Conservation (phyloP, 306 rosid species). For the Amphicarpaea edgeworthii region DNA sequence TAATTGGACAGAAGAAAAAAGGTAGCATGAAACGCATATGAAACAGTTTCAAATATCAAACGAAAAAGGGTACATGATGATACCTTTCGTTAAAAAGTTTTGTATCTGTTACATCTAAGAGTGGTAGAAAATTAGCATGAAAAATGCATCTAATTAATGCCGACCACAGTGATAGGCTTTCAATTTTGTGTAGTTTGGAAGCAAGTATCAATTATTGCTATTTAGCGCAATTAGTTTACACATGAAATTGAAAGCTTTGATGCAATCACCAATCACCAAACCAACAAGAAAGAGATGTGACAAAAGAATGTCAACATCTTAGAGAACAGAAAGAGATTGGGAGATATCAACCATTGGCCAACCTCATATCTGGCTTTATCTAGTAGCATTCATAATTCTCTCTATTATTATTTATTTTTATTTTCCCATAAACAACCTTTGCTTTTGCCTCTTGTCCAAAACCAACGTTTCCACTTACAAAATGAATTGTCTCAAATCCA, state of each 20-base stretch:
- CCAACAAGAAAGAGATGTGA: conserved; percentile 47
- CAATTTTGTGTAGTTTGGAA: conserved; percentile 54
- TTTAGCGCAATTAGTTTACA: conserved; percentile 30
- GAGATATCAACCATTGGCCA: conserved; percentile 47
- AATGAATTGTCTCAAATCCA: conserved; percentile 37
- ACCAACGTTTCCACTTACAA: conserved; percentile 3
- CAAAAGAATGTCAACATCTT: conserved; percentile 46
- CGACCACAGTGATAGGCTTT: conserved; percentile 46
- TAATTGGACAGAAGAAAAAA: neutral
- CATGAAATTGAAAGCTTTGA: conserved; percentile 48
- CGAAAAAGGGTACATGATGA: neutral
- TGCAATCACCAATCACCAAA: conserved; percentile 49
- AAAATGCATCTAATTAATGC: conserved; percentile 34
- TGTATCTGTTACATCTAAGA: conserved; percentile 5
- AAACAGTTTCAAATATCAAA: conserved; percentile 7
- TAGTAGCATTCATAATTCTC: conserved; percentile 37
- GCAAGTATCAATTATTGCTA: conserved; percentile 49
- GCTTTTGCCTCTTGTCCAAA: conserved; percentile 42
- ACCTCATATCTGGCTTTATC: conserved; percentile 38
- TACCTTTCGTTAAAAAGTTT: neutral
- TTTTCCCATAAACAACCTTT: conserved; percentile 38
- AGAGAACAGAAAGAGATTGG: conserved; percentile 45
- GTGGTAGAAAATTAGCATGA: conserved; percentile 22
- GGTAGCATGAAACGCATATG: neutral
- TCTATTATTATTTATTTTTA: no score